A percentile compares a stretch with the other conserved stretches of the same genome.
Evolutionary conservation across 1,284 basidiomycete species (phyloP).

Genomic region (Moesziomyces antarcticus): DNA sequence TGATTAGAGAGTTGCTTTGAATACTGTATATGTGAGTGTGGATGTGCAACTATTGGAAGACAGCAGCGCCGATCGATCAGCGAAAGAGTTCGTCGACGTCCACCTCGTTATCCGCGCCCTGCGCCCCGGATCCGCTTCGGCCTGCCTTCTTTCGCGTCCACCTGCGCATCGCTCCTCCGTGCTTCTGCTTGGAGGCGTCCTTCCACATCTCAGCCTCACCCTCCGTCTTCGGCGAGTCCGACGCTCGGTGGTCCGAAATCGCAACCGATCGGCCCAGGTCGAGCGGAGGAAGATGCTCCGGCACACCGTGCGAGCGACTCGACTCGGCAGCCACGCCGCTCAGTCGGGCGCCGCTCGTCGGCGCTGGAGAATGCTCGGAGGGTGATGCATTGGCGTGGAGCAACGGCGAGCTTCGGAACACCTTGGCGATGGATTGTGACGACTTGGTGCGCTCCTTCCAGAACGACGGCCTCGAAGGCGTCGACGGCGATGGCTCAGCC

Average conservation of each 20-base stretch:
- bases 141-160: slow-evolving; percentile 23
- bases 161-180: slow-evolving; percentile 16
- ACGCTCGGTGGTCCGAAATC: neutral
- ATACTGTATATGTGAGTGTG: too few relatives aligned
- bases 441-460: slow-evolving; percentile 39
- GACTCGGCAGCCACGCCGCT: slow-evolving; percentile 3
- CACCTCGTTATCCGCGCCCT: slow-evolving; percentile 12
- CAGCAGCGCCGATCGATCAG: too few relatives aligned
- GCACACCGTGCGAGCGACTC: neutral
- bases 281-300: slow-evolving; percentile 14
- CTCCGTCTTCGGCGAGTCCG: slow-evolving; percentile 11
- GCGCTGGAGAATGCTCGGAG: neutral
- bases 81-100: slow-evolving; percentile 33
- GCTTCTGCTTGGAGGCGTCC: slow-evolving; percentile 13
- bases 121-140: slow-evolving; percentile 1
- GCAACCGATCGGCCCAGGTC: slow-evolving; percentile 16
- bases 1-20: too few relatives aligned
- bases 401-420: slow-evolving; percentile 25
- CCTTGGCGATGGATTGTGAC: slow-evolving; percentile 25
- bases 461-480: slow-evolving; percentile 24
- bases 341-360: neutral
- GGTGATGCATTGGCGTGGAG: slow-evolving; percentile 6
- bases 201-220: slow-evolving; percentile 36
- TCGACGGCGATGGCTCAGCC: slow-evolving; percentile 9
- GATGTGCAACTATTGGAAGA: too few relatives aligned